phyloP scores from a whole-genome alignment of 2,329 filamentous ascomycete species.

The Lasiodiplodia sp. region DNA sequence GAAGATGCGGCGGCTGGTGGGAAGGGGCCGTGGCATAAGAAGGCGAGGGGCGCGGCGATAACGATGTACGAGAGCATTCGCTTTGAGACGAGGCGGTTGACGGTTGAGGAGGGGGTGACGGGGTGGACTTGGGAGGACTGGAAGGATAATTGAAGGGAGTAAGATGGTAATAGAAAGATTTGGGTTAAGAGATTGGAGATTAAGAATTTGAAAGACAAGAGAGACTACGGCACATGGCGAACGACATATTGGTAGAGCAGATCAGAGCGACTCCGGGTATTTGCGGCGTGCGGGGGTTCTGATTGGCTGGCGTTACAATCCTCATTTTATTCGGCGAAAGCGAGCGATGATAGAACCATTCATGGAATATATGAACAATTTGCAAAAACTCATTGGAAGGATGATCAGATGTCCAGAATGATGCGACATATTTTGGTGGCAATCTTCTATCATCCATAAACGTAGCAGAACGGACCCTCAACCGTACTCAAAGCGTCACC shows the following conservation, averaged over 20 bases:
- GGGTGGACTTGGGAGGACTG: conserved; percentile 61
- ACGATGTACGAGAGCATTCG: conserved; percentile 54
- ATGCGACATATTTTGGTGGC: neutral
- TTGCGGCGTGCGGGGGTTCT: conserved; percentile 9
- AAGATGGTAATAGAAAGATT: neutral
- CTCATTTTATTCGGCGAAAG: neutral
- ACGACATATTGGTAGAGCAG: neutral
- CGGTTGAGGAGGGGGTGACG: conserved; percentile 69
- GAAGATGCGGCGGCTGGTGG: conserved; percentile 68
- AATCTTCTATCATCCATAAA: conserved; percentile 40
- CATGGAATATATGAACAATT: neutral
- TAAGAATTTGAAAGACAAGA: neutral
- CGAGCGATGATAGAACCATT: neutral
- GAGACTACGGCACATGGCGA: neutral
- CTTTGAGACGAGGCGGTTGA: conserved; percentile 57
- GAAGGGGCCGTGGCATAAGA: conserved; percentile 63
- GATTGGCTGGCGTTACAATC: neutral
- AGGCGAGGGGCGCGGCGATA: conserved; percentile 58
- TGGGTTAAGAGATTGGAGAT: neutral
- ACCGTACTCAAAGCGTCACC: conserved; percentile 52
- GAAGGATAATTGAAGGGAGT: conserved; percentile 11
- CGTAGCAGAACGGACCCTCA: conserved; percentile 56
- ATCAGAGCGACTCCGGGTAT: neutral
- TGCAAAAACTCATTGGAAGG: too few relatives aligned
- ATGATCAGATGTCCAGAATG: neutral